Evolutionary conservation across 805 yeast genomes (phyloP), one percentile per base, ranked within the genome.

Genomic region (Saccharomycopsis fodiens): DNA sequence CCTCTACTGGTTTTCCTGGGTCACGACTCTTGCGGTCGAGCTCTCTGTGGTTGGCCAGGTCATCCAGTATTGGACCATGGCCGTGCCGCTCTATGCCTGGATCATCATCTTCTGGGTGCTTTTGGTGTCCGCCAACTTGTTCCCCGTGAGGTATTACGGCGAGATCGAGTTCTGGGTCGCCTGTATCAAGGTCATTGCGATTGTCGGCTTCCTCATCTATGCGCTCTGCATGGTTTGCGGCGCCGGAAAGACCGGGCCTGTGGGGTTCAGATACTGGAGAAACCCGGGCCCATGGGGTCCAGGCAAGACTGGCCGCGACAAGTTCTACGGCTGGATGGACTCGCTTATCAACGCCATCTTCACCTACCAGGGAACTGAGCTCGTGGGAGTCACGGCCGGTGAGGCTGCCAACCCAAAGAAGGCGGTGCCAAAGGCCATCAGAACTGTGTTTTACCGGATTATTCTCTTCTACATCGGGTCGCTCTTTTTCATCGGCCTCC

Each of bases 1-100:
- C 70, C 69, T 72, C 65, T 81, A 81, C 62, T 79, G 85, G 83
- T 78, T 79, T 57, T 73, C 78, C 39, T 80, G 85, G 85, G 81
- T 84, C 44, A 74, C 78, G 52, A 79, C 85, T 2, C 77, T 72
- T 57, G 82, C 86, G 7, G 74, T 74, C 46, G 82, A 76, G 59
- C 60, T 76, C 37, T 71, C 79, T 1, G 77, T 75, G 20, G 68
- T 74, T 12, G 81, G 80, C 25, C 78, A 74, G 57, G 69, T 76
- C 39, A 68, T 76, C 46, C 57, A 69, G 55, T 69, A 63, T 47
- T 75, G 80, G 80, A 74, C 79, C n/a, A 50, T 57, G 44, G 63
- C 65, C 7, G 79, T 75, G 5, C 80, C 80, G 2, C 58, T 72
- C 47, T 81, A 77, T 51, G 86, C 74, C 3, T 80, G 85, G 84